A percentile compares a stretch with the other conserved stretches of the same genome.
phyloP scores from a whole-genome alignment of 2,329 filamentous ascomycete species.

The Pyricularia sp. region DNA sequence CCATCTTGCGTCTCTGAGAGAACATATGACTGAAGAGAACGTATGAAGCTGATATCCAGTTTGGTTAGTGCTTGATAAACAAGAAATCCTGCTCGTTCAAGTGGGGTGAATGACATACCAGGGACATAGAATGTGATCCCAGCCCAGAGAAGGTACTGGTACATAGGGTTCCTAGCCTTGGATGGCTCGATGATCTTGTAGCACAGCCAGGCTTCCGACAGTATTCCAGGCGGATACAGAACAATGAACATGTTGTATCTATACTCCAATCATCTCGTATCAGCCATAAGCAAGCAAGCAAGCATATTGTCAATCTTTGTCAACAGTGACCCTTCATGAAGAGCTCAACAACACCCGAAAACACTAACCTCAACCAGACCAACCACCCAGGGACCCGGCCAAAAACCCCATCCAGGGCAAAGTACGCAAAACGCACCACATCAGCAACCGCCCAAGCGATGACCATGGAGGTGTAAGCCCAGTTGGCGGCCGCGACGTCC shows the following conservation, averaged over 20 bases:
- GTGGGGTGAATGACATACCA: not conserved
- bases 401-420: constrained; percentile 41
- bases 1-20: constrained; percentile 4
- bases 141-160: constrained; percentile 3
- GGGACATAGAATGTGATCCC: constrained; percentile 4
- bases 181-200: constrained; percentile 19
- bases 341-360: not conserved
- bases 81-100: not conserved
- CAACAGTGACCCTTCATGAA: not conserved
- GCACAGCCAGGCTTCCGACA: constrained; percentile 52
- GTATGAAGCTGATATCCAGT: constrained; percentile 4
- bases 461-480: constrained; percentile 43
- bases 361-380: constrained; percentile 43
- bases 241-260: constrained; percentile 57
- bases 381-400: constrained; percentile 40
- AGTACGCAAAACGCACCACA: constrained; percentile 60
- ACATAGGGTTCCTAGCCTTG: not conserved
- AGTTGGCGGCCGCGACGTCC: constrained; percentile 28
- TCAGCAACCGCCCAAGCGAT: constrained; percentile 60
- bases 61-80: not conserved
- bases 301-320: not conserved
- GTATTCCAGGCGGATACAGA: constrained; percentile 57
- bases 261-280: not conserved
- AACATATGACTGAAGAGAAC: constrained; percentile 7
- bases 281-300: not conserved